phyloP scores from a whole-genome alignment of 768 basidiomycete species.

The Boletus reticulatus region DNA sequence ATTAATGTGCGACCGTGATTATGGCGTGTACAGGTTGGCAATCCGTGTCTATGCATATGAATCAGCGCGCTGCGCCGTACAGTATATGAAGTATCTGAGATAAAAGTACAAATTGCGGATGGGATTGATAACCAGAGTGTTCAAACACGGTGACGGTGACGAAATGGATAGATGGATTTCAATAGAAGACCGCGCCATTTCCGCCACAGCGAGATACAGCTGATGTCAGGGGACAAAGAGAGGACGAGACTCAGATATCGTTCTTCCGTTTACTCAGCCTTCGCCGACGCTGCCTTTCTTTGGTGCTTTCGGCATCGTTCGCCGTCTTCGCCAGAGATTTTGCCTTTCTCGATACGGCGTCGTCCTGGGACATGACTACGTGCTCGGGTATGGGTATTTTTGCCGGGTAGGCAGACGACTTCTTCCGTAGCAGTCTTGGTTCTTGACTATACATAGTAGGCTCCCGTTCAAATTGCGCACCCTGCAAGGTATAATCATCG shows the following conservation, averaged over 20 bases:
- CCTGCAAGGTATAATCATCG: conserved; percentile 4
- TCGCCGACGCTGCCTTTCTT: conserved; percentile 29
- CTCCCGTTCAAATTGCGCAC: conserved; percentile 3
- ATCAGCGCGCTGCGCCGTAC: conserved; percentile 17
- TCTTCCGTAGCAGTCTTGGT: conserved; percentile 24
- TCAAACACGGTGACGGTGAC: conserved; percentile 5
- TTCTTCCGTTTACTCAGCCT: conserved; percentile 34
- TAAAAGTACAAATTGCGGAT: conserved; percentile 12
- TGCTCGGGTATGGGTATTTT: conserved; percentile 27
- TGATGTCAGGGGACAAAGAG: conserved; percentile 12
- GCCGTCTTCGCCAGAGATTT: conserved; percentile 10
- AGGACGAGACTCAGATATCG: conserved; percentile 20
- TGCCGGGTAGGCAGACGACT: conserved; percentile 20
- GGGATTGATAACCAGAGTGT: conserved; percentile 3
- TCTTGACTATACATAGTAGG: conserved; percentile 11
- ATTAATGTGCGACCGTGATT: conserved; percentile 6
- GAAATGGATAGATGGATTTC: conserved; percentile 3
- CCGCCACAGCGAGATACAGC: conserved; percentile 12
- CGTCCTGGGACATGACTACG: conserved; percentile 12
- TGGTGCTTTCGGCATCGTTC: conserved; percentile 17
- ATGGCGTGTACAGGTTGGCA: neutral
- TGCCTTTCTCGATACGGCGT: conserved; percentile 5
- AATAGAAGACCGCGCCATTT: conserved; percentile 24
- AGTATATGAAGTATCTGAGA: neutral
- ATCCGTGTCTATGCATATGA: neutral